Conservation (phyloP, 106 monocot species). For the Alisma plantagoaquatica region DNA sequence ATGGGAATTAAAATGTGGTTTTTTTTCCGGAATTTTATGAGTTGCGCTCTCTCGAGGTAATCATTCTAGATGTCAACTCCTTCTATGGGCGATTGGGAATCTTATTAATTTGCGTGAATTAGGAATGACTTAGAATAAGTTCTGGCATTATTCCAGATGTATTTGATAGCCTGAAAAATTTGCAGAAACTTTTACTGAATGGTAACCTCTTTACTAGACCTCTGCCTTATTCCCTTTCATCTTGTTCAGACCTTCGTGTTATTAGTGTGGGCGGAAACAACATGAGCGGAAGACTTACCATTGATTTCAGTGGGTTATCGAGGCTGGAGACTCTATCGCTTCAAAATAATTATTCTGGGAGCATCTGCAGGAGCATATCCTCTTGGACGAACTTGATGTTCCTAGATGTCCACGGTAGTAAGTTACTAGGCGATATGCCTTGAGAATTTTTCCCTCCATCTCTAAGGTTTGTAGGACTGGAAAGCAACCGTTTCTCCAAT, state of each 20-base stretch:
- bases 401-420: slow-evolving; percentile 49
- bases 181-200: slow-evolving; percentile 29
- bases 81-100: slow-evolving; percentile 29
- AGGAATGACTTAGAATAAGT: slow-evolving; percentile 27
- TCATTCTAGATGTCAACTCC: slow-evolving; percentile 34
- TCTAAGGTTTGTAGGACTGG: slow-evolving; percentile 46
- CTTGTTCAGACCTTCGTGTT: slow-evolving; percentile 22
- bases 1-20: too few species aligned
- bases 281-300: slow-evolving; percentile 21
- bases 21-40: slow-evolving; percentile 40
- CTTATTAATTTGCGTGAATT: slow-evolving; percentile 26
- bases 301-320: slow-evolving; percentile 45
- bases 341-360: slow-evolving; percentile 35
- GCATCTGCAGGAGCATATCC: slow-evolving; percentile 36
- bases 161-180: slow-evolving; percentile 33
- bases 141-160: slow-evolving; percentile 48
- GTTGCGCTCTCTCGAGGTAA: slow-evolving; percentile 26
- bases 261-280: slow-evolving; percentile 55
- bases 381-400: slow-evolving; percentile 30
- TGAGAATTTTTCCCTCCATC: slow-evolving; percentile 35
- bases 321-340: slow-evolving; percentile 40
- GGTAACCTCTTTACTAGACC: slow-evolving; percentile 42
- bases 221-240: slow-evolving; percentile 32
- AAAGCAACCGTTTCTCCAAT: slow-evolving; percentile 55
- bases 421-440: slow-evolving; percentile 41